A percentile compares a stretch with the other conserved stretches of the same genome.
Conservation (phyloP, 2,329 filamentous ascomycete genomes). For the Aspergillus versicolor region DNA sequence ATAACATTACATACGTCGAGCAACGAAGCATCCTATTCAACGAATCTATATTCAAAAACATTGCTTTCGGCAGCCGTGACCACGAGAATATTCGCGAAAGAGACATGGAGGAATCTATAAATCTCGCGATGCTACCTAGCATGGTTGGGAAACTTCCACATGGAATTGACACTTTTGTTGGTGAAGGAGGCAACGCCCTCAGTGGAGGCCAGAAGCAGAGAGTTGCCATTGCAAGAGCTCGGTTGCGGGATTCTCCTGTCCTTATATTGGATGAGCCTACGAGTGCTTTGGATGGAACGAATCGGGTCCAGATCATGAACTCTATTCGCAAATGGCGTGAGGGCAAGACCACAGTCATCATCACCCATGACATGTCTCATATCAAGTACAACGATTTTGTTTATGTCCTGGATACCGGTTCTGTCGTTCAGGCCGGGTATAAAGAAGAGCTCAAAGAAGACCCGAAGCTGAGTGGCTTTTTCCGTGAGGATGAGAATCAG, state of each 20-base stretch:
- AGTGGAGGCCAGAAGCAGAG: conserved; percentile 86
- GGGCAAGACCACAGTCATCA: conserved; percentile 84
- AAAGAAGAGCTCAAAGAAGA: conserved; percentile 52
- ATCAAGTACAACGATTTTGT: conserved; percentile 73
- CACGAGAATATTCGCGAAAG: conserved; percentile 50
- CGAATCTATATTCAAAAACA: conserved; percentile 74
- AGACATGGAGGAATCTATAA: conserved; percentile 62
- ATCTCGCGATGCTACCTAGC: conserved; percentile 67
- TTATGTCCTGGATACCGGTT: conserved; percentile 72
- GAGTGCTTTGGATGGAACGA: conserved; percentile 77
- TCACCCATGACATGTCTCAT: conserved; percentile 84
- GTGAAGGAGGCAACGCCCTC: conserved; percentile 66
- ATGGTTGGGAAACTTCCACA: conserved; percentile 66
- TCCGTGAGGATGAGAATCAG: neutral
- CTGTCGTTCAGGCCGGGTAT: conserved; percentile 68
- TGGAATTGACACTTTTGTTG: conserved; percentile 71
- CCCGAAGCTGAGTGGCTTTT: conserved; percentile 18
- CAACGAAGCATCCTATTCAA: conserved; percentile 80
- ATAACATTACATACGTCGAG: conserved; percentile 77
- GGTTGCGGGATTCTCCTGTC: conserved; percentile 72
- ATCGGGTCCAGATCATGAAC: conserved; percentile 66
- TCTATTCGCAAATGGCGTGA: conserved; percentile 74
- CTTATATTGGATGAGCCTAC: conserved; percentile 87
- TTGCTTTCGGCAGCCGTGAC: conserved; percentile 66
- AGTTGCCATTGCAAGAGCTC: conserved; percentile 75